Conservation (phyloP, 2,329 filamentous ascomycete genomes). For the Verruconis gallopava region DNA sequence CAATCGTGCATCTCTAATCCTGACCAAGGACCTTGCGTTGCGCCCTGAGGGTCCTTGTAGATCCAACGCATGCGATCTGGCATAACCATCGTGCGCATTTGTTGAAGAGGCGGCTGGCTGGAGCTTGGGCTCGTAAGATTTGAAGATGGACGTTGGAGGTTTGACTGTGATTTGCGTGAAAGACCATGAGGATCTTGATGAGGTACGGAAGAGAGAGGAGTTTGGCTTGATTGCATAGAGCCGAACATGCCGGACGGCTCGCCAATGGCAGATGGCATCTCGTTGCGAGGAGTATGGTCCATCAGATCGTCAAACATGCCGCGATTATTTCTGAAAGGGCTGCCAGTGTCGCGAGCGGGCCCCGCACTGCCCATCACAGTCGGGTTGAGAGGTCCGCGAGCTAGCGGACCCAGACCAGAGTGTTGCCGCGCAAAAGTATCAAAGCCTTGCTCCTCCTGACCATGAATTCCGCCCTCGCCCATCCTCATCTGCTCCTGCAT, state of each 20-base stretch:
- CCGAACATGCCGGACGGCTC: conserved; percentile 3
- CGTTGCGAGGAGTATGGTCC: conserved; percentile 12
- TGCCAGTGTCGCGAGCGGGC: conserved; percentile 26
- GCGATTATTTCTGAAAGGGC: conserved; percentile 26
- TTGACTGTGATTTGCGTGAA: conserved; percentile 17
- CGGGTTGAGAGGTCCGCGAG: conserved; percentile 42
- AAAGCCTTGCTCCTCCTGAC: conserved; percentile 45
- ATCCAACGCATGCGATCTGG: conserved; percentile 98
- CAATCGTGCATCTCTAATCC: conserved; percentile 99
- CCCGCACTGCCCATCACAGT: conserved; percentile 18
- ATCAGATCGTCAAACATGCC: conserved; percentile 27
- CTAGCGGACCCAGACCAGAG: conserved; percentile 51
- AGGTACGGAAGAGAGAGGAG: conserved; percentile 3
- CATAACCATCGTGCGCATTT: conserved; percentile 92
- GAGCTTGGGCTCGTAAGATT: conserved; percentile 39
- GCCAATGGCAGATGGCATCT: conserved; percentile 3
- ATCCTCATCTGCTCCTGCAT: conserved; percentile 86
- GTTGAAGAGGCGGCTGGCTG: conserved; percentile 53
- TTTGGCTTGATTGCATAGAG: not conserved
- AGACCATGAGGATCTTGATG: conserved; percentile 6
- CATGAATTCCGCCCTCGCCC: conserved; percentile 28
- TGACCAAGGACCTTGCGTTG: conserved; percentile 87
- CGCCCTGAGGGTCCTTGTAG: conserved; percentile 86
- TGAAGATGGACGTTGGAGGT: conserved; percentile 18
- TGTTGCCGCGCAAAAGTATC: conserved; percentile 23